These are phyloP conservation scores for Nicotiana sylvestris DNA, from an alignment of 257 asterid genomes.

Conservation along the genomic window DNA sequence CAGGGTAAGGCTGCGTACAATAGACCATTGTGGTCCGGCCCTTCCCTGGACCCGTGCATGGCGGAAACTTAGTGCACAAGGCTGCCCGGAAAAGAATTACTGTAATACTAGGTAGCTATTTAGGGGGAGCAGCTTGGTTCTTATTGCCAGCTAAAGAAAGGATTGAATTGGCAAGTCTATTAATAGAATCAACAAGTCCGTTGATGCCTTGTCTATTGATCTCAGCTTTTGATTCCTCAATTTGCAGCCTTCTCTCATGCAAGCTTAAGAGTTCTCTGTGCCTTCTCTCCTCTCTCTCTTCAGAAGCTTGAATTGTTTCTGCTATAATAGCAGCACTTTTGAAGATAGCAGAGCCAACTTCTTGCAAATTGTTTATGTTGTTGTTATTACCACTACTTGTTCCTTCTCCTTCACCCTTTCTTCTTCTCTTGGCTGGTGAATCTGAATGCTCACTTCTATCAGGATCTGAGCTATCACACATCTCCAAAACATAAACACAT, in stretches of 20 bases:
- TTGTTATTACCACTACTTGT: conserved; percentile 8
- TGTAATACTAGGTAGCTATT: not conserved
- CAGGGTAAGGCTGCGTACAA: no score
- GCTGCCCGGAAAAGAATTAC: not conserved
- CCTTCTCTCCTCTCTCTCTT: conserved; percentile 70
- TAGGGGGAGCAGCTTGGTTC: conserved; percentile 25
- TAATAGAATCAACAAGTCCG: conserved; percentile 76
- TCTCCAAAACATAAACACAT: conserved; percentile 9
- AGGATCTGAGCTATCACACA: conserved; percentile 22
- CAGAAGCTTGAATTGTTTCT: conserved; percentile 59
- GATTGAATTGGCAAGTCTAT: conserved; percentile 78
- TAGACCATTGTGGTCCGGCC: no score
- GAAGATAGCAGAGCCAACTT: conserved; percentile 54
- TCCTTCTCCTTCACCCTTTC: conserved; percentile 29
- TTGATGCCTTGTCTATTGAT: conserved; percentile 65
- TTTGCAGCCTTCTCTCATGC: conserved; percentile 66
- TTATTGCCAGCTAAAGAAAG: conserved; percentile 58
- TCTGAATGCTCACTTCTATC: conserved; percentile 55
- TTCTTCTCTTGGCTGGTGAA: conserved; percentile 66
- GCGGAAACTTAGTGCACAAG: no score
- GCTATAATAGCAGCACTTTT: conserved; percentile 67
- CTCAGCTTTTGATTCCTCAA: conserved; percentile 83
- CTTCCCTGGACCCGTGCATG: no score
- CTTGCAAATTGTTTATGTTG: conserved; percentile 5
- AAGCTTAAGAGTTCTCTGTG: conserved; percentile 57